Evolutionary conservation across 2,329 filamentous ascomycete genomes (phyloP).

Genomic region (Fusarium fracticaudum): DNA sequence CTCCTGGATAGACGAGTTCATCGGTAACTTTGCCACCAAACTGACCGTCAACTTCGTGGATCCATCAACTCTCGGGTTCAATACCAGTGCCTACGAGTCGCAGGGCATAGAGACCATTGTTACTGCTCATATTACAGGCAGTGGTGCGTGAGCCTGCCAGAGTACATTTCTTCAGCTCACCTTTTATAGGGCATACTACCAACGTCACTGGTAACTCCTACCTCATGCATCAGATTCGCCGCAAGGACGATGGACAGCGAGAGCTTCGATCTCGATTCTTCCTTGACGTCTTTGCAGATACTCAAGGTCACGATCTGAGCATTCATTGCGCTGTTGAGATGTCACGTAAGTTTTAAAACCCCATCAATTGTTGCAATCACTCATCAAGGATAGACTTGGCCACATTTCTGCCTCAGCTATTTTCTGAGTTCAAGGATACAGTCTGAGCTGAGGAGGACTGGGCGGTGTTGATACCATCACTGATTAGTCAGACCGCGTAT

Average conservation of each 20-base stretch:
- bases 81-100: not conserved
- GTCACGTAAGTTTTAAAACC: not conserved
- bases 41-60: not conserved
- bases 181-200: not conserved
- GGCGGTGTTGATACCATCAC: too few relatives aligned
- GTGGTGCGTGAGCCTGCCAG: rapidly evolving
- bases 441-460: not conserved
- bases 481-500: too few relatives aligned
- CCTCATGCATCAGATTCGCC: not conserved
- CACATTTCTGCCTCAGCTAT: not conserved
- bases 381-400: not conserved
- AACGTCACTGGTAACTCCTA: not conserved
- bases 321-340: not conserved
- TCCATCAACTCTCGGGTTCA: not conserved
- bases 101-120: not conserved
- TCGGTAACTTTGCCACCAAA: not conserved
- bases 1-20: not conserved
- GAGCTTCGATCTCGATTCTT: not conserved
- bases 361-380: too few relatives aligned
- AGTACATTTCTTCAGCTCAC: not conserved
- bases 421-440: not conserved
- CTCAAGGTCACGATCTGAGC: not conserved
- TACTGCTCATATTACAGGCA: not conserved
- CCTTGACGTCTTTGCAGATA: not conserved
- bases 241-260: not conserved